Evolutionary conservation across 352 stramenopile species (phyloP), one percentile per base, ranked within the genome.

Genomic region (Phytophthora syringae): DNA sequence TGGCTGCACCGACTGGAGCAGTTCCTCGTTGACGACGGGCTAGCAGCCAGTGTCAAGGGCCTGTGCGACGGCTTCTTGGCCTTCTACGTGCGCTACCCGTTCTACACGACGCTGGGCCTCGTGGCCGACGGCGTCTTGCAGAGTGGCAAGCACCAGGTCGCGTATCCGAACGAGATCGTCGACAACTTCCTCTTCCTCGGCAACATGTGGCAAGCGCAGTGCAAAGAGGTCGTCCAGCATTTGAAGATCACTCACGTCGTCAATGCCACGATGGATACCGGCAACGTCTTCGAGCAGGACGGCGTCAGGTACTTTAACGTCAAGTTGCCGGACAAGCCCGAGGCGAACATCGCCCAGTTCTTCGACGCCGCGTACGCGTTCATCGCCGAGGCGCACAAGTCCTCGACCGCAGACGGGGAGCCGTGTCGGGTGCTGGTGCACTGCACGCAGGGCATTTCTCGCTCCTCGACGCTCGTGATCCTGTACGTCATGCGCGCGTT

Each of bases 211-310:
- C 84, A 93, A 30, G 84, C 84, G 24, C 70, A 77, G 47, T 88
- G 66, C 7, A 61, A 72, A 20, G 61, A 83, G 34, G 74, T 93
- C 2, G 60, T 93, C 16, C 48, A 67, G 32, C 69, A 89, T 50
- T 70, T 93, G 47, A 73, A 77, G 12, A 91, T 93, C 71, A 91
- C 84, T 20, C 82, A 93, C 60, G 64, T 93, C 54, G 74, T 93
- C 20, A 90, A 90, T 42, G 80, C 81, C 1, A 88, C 70, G 18
- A 57, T 81, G 13, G 79, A 89, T 25, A 51, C 84, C n/a, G 80
- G 66, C 24, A 89, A 91, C 44, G 64, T 79, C 32, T 87, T 89
- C 45, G 67, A 77, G 48, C 50, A 58, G n/a, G 52, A 75, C 6
- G 76, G 71, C 36, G 52, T 91, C 22, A 53, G 61, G 37, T 92